Evolutionary conservation across 164 flowering plant genomes (phyloP), one percentile per base, ranked within the genome.

Genomic region (Kingdonia uniflora): DNA sequence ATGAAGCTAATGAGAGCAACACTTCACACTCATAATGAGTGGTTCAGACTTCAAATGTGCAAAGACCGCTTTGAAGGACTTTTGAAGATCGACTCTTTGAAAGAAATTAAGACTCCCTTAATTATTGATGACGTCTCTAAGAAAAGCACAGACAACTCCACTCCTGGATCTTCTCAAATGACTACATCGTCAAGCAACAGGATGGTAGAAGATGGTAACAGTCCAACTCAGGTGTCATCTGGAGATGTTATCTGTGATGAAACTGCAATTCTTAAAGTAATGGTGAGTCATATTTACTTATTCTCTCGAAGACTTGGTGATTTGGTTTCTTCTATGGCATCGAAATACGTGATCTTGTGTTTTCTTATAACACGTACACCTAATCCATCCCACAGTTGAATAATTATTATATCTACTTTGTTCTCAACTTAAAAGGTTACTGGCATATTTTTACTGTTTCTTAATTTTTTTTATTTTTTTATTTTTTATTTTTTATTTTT

Each of bases 41-140:
- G 96, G 97, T 89, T 87, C 61, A 89, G 66, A 66, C 81, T 89
- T 58, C 97, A 94, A 59, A 87, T 76, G 92, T 94, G 99, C 42
- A 81, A 81, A 61, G 99, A 94, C 59, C 84, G 75, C 1, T 94
- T 89, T 74, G 97, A 94, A 68, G 77, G 80, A 42, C 76, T 87
- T 47, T 56, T 89, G 59, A 75, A 66, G 77, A 85, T 94, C 35
- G 84, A 94, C 61, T 74, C 73, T 16, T 64, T 89, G 64, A 89
- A 83, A 71, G 92, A 86, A 54, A 65, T 72, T 19, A 70, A 66
- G 67, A 42, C 74, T 45, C 64, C 85, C 20, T 58, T 79, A 66
- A 67, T 77, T 44, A 55, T 68, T 51, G 74, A 77, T 59, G 59
- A 59, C 42, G 57, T 71, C 20, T 66, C 73, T 38, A 88, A 74